Evolutionary conservation across 2,329 filamentous ascomycete genomes (phyloP).

Genomic region (Diatrype stigma): DNA sequence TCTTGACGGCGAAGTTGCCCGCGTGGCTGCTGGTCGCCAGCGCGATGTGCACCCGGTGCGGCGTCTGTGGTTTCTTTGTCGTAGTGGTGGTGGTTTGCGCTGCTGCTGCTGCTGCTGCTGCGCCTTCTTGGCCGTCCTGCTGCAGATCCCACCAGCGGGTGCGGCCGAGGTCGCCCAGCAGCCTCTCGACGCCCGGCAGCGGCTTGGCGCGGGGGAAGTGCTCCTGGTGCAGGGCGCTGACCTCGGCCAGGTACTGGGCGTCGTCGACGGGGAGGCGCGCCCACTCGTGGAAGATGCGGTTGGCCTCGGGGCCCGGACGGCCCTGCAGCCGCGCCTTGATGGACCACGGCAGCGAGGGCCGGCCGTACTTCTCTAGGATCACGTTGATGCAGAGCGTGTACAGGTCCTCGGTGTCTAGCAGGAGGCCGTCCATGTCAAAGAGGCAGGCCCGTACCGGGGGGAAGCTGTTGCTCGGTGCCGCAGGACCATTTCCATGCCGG

Average conservation of each 20-base stretch:
- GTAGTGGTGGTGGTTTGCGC: too few relatives aligned
- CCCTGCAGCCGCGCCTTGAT: slow-evolving; percentile 83
- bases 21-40: slow-evolving; percentile 76
- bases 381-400: slow-evolving; percentile 83
- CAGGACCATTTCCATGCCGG: too few relatives aligned
- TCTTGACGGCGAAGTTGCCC: slow-evolving; percentile 75
- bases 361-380: slow-evolving; percentile 70
- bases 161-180: slow-evolving; percentile 59
- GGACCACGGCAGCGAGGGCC: slow-evolving; percentile 78
- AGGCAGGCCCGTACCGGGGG: slow-evolving; percentile 84
- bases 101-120: too few relatives aligned
- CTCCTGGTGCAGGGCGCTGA: slow-evolving; percentile 60
- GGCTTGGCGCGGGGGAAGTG: slow-evolving; percentile 73
- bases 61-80: slow-evolving; percentile 23
- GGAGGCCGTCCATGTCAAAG: slow-evolving; percentile 97
- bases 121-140: slow-evolving; percentile 6
- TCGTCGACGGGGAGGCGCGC: slow-evolving; percentile 74
- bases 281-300: slow-evolving; percentile 66
- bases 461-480: slow-evolving; percentile 47
- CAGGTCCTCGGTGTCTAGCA: slow-evolving; percentile 87
- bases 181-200: slow-evolving; percentile 69
- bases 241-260: slow-evolving; percentile 61
- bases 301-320: slow-evolving; percentile 50
- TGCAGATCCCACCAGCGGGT: slow-evolving; percentile 46
- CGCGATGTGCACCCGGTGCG: slow-evolving; percentile 66